Percentiles rank a stretch among this genome's conserved stretches.
phyloP scores from a whole-genome alignment of 495 filamentous ascomycete genomes.

The Tuber melanosporum region DNA sequence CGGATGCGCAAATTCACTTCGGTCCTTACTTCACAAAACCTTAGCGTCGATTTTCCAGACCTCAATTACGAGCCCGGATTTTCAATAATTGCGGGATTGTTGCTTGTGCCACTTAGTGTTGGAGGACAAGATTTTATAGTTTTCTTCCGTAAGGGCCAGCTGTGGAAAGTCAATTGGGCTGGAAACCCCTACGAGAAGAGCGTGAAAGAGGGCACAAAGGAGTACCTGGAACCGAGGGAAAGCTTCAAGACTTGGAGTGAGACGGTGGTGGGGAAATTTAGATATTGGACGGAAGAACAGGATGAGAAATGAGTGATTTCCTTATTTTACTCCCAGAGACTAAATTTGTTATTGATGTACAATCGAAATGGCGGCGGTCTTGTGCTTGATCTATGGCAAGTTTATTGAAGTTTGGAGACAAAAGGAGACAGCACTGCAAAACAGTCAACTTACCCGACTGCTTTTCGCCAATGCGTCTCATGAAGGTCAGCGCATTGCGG shows the following conservation, averaged over 20 bases:
- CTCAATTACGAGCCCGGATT: constrained; percentile 76
- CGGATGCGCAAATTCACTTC: constrained; percentile 68
- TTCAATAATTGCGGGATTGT: constrained; percentile 66
- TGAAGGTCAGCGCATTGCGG: constrained; percentile 47
- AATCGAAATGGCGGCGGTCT: constrained; percentile 77
- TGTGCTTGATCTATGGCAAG: constrained; percentile 86
- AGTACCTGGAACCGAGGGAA: constrained; percentile 65
- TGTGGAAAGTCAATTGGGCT: constrained; percentile 57
- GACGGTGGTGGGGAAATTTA: constrained; percentile 65
- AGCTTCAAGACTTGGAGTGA: constrained; percentile 75
- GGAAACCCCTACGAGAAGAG: constrained; percentile 87
- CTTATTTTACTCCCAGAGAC: not conserved
- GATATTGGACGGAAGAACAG: constrained; percentile 68
- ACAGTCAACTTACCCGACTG: constrained; percentile 69
- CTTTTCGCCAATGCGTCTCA: constrained; percentile 89
- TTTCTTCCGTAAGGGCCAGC: constrained; percentile 76
- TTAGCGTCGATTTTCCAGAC: constrained; percentile 74
- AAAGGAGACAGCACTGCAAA: constrained; percentile 79
- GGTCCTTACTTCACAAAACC: constrained; percentile 70
- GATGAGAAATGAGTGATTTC: constrained; percentile 18
- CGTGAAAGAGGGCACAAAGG: constrained; percentile 59
- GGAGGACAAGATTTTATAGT: constrained; percentile 82
- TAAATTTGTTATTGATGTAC: constrained; percentile 5
- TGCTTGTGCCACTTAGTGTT: constrained; percentile 75
- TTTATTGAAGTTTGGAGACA: constrained; percentile 81